phyloP scores from a whole-genome alignment of 1,284 basidiomycete species.

The Acaromyces ingoldii region DNA sequence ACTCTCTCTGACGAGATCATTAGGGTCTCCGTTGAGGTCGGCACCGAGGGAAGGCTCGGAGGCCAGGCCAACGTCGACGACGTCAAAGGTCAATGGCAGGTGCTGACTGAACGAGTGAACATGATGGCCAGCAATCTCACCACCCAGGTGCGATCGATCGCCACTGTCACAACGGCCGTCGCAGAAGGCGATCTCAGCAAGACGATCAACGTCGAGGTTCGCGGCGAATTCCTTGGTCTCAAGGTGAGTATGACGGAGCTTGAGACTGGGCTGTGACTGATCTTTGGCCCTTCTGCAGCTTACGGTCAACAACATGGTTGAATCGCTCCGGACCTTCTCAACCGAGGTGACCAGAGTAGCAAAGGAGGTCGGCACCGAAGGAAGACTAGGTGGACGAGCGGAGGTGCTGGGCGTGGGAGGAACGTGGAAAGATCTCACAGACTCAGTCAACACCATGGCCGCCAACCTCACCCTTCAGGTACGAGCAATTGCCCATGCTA shows the following conservation, averaged over 20 bases:
- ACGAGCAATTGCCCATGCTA: slow-evolving; percentile 86
- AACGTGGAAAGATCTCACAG: slow-evolving; percentile 68
- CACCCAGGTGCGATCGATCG: slow-evolving; percentile 69
- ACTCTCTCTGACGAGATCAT: slow-evolving; percentile 57
- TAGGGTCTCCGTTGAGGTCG: slow-evolving; percentile 72
- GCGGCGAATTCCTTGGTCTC: slow-evolving; percentile 49
- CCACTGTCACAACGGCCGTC: slow-evolving; percentile 48
- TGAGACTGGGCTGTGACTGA: not conserved
- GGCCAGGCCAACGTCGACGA: slow-evolving; percentile 73
- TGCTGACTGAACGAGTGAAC: slow-evolving; percentile 51
- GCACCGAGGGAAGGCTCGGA: slow-evolving; percentile 80
- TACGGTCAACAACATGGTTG: slow-evolving; percentile 52
- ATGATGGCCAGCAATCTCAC: slow-evolving; percentile 66
- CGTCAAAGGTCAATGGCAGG: slow-evolving; percentile 54
- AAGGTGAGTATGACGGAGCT: slow-evolving; percentile 18
- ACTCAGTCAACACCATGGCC: slow-evolving; percentile 64
- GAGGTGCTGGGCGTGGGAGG: slow-evolving; percentile 52
- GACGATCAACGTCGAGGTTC: slow-evolving; percentile 51
- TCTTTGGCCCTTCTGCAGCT: not conserved
- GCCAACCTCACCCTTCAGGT: slow-evolving; percentile 80
- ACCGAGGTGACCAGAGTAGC: slow-evolving; percentile 52
- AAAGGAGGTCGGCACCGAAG: slow-evolving; percentile 52
- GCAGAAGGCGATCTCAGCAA: slow-evolving; percentile 50
- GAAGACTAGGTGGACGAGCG: slow-evolving; percentile 50
- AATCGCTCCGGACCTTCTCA: slow-evolving; percentile 51